phyloP scores from a whole-genome alignment of 176 grass and related monocot species.

The Aegilops speltoides region DNA sequence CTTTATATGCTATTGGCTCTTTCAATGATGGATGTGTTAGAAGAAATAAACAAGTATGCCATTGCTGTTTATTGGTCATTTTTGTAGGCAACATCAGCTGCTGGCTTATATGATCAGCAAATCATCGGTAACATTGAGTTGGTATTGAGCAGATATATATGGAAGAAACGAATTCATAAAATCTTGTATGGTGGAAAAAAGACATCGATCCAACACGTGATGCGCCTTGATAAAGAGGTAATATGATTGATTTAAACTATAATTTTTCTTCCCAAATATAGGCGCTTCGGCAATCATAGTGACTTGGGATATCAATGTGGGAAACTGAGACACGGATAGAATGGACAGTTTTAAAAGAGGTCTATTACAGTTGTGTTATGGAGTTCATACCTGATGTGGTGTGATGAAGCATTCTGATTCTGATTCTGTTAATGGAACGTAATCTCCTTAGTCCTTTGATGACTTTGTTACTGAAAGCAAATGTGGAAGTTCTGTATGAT shows the following conservation, averaged over 20 bases:
- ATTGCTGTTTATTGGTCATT: constrained; percentile 9
- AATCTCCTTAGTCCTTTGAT: background rate
- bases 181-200: constrained; percentile 57
- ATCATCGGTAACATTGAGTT: constrained; percentile 45
- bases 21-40: background rate
- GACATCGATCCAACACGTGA: constrained; percentile 52
- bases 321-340: background rate
- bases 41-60: background rate
- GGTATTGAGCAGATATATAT: constrained; percentile 59
- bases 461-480: background rate
- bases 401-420: background rate
- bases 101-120: constrained; percentile 70
- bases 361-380: background rate
- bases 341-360: background rate
- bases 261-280: too few relatives aligned
- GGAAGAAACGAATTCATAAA: constrained; percentile 72
- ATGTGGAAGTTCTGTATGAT: background rate
- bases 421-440: background rate
- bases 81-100: constrained; percentile 66
- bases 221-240: constrained; percentile 75
- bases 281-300: background rate
- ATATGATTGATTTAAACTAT: background rate
- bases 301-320: background rate
- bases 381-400: constrained; percentile 17
- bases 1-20: background rate